Conservation (phyloP, 306 rosid species). For the Gillenia trifoliata region DNA sequence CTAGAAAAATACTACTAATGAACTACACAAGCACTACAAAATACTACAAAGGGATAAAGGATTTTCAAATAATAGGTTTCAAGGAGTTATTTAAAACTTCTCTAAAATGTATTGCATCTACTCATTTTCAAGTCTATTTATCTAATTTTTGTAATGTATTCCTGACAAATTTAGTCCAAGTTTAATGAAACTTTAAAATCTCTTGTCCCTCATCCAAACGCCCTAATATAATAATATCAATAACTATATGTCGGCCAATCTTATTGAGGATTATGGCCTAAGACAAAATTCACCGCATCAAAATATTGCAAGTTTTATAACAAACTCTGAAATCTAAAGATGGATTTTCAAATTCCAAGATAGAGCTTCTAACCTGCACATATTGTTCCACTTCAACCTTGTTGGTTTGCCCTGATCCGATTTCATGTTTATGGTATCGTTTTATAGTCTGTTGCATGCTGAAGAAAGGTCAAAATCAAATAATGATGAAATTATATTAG, state of each 20-base stretch:
- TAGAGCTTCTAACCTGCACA: constrained; percentile 43
- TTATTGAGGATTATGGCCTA: background rate
- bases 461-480: constrained; percentile 8
- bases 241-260: background rate
- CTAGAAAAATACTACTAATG: too few relatives aligned
- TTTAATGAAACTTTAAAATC: too few relatives aligned
- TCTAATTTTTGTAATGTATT: background rate
- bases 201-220: background rate
- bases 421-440: constrained; percentile 30
- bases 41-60: background rate
- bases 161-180: background rate
- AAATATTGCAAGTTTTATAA: background rate
- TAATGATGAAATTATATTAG: background rate
- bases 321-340: background rate
- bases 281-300: background rate
- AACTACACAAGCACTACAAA: background rate
- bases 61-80: too few relatives aligned
- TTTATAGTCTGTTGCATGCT: constrained; percentile 46
- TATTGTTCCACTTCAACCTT: constrained; percentile 24
- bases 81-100: background rate
- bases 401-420: constrained; percentile 17
- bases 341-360: constrained; percentile 5
- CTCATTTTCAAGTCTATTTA: background rate
- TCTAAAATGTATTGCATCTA: background rate
- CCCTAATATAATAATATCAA: background rate